Conservation (phyloP, 1,284 basidiomycete species). For the Phaffia rhodozyma region DNA sequence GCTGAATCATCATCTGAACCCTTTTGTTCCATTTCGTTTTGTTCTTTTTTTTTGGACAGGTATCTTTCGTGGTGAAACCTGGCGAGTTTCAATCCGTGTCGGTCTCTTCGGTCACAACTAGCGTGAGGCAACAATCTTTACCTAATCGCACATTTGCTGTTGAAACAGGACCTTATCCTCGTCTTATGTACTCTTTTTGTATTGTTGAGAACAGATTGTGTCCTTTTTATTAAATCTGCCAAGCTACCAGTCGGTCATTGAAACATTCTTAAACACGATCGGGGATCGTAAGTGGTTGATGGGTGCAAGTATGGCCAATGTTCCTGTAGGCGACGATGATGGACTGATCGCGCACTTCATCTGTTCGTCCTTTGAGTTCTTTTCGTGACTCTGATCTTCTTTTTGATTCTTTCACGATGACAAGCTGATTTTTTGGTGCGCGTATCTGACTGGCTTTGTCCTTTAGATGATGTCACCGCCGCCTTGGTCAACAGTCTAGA, state of each 20-base stretch:
- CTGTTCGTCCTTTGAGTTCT: constrained; percentile 20
- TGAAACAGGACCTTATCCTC: not conserved
- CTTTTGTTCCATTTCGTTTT: no score
- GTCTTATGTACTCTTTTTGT: not conserved
- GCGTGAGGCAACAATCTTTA: not conserved
- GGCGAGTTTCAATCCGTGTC: constrained; percentile 3
- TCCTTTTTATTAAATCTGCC: constrained; percentile 32
- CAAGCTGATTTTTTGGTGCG: no score
- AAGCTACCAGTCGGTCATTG: constrained; percentile 27
- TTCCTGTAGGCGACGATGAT: constrained; percentile 29
- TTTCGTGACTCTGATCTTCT: no score
- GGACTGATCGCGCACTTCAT: constrained; percentile 34
- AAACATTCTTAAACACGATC: constrained; percentile 28
- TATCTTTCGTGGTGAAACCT: not conserved
- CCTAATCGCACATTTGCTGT: not conserved
- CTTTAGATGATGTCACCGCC: constrained; percentile 31
- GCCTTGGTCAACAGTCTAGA: constrained; percentile 31
- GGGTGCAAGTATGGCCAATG: constrained; percentile 29
- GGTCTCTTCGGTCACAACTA: not conserved
- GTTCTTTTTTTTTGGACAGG: not conserved
- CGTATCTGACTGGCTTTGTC: not conserved
- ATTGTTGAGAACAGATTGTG: constrained; percentile 22
- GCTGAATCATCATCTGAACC: no score
- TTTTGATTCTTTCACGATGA: not conserved
- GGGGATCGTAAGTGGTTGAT: constrained; percentile 38